Percentiles rank a stretch among this genome's conserved stretches.
Evolutionary conservation across 164 flowering plant species (phyloP).

Genomic region (Umbellularia californica): DNA sequence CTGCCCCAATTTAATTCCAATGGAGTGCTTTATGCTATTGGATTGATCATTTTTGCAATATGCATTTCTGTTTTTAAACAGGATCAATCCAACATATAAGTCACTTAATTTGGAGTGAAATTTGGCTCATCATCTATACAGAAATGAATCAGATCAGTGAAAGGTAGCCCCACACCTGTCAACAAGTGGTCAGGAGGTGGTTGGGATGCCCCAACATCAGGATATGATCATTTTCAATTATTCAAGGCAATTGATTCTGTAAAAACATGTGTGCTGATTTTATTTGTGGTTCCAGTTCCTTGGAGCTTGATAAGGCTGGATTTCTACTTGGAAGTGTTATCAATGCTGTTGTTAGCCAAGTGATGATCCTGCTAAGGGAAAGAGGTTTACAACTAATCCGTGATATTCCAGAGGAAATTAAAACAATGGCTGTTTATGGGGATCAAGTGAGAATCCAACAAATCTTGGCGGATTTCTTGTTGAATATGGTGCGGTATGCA

Average conservation of each 20-base stretch:
- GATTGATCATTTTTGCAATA: no score
- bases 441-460: slow-evolving; percentile 90
- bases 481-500: slow-evolving; percentile 75
- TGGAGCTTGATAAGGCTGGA: slow-evolving; percentile 71
- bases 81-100: no score
- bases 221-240: no score
- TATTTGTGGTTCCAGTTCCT: slow-evolving; percentile 29
- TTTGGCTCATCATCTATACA: no score
- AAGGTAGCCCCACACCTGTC: no score
- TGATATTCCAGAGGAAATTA: slow-evolving; percentile 88
- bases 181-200: no score
- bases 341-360: slow-evolving; percentile 91
- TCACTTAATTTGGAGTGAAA: no score
- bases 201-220: no score
- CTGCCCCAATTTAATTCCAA: no score
- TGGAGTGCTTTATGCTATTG: no score
- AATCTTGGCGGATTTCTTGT: slow-evolving; percentile 71
- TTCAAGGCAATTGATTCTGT: background rate
- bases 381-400: slow-evolving; percentile 72
- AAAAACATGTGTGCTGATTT: background rate
- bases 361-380: slow-evolving; percentile 72
- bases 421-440: slow-evolving; percentile 63
- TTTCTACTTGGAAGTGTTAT: slow-evolving; percentile 78
- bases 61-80: no score
- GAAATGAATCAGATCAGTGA: no score